These are phyloP conservation scores for Calonectria crousiana DNA, from an alignment of 2,329 filamentous ascomycete genomes.

Conservation along the genomic window DNA sequence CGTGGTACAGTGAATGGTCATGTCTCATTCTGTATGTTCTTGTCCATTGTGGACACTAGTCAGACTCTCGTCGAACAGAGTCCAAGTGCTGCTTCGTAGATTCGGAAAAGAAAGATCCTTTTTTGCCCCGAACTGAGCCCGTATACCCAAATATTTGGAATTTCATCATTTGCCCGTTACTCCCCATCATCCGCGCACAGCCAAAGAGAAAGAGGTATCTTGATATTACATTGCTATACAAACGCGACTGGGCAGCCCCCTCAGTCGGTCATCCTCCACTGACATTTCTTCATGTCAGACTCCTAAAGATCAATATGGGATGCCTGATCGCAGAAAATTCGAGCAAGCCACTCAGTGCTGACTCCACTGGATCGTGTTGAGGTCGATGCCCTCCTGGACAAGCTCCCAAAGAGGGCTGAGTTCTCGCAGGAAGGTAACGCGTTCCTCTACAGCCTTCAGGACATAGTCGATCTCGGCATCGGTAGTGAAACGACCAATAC, in stretches of 20 bases:
- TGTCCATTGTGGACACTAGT: slow-evolving; percentile 19
- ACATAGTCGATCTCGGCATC: slow-evolving; percentile 98
- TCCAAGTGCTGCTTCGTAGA: slow-evolving; percentile 21
- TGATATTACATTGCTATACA: slow-evolving; percentile 51
- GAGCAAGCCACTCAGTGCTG: slow-evolving; percentile 75
- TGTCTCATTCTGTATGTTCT: slow-evolving; percentile 39
- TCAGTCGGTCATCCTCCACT: slow-evolving; percentile 32
- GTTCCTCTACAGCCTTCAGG: slow-evolving; percentile 89
- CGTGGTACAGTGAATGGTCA: slow-evolving; percentile 32
- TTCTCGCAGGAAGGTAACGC: slow-evolving; percentile 93
- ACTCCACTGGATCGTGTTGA: slow-evolving; percentile 98
- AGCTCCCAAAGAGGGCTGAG: slow-evolving; percentile 97
- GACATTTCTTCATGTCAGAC: slow-evolving; percentile 5
- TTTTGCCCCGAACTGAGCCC: slow-evolving; percentile 25
- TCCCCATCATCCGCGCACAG: slow-evolving; percentile 39
- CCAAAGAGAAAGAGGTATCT: slow-evolving; percentile 49
- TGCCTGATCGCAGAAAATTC: background rate
- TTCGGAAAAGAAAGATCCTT: slow-evolving; percentile 24
- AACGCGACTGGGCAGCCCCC: slow-evolving; percentile 39
- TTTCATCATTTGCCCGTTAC: slow-evolving; percentile 35
- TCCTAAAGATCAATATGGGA: slow-evolving; percentile 9
- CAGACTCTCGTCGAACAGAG: slow-evolving; percentile 25
- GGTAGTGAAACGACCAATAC: slow-evolving; percentile 96
- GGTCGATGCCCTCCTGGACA: slow-evolving; percentile 94
- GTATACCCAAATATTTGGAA: slow-evolving; percentile 31